phyloP scores from a whole-genome alignment of 164 flowering plant genomes.

The Buxus sempervirens region DNA sequence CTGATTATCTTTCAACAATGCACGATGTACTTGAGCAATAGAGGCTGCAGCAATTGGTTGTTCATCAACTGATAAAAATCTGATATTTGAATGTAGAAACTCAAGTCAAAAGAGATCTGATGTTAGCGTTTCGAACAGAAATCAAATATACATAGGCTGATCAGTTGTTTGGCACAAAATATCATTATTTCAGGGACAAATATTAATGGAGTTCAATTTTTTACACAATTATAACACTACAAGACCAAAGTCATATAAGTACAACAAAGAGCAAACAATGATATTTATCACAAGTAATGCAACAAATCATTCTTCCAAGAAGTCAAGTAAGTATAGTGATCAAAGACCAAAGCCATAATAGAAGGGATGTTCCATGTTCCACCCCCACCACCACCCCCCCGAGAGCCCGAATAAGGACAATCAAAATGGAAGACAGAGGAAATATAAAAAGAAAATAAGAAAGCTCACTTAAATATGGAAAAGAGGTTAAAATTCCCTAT shows the following conservation, averaged over 20 bases:
- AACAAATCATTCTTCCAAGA: too few relatives aligned
- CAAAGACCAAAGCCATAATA: too few relatives aligned
- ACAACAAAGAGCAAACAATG: too few relatives aligned
- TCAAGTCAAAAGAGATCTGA: conserved; percentile 4
- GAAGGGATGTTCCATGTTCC: too few relatives aligned
- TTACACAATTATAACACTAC: too few relatives aligned
- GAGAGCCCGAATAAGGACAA: too few relatives aligned
- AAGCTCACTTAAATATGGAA: not conserved
- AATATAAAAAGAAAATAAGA: not conserved
- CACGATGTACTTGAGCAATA: conserved; percentile 95
- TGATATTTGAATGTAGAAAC: conserved; percentile 26
- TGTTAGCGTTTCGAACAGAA: not conserved
- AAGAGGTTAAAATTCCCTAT: not conserved
- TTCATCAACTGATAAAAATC: conserved; percentile 78
- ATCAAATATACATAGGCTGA: conserved; percentile 2
- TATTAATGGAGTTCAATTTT: not conserved
- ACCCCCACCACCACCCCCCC: too few relatives aligned
- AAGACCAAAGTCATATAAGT: too few relatives aligned
- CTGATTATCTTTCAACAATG: conserved; percentile 47
- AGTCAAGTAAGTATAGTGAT: too few relatives aligned
- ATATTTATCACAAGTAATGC: too few relatives aligned
- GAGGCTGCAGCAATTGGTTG: conserved; percentile 96
- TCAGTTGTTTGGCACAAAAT: not conserved
- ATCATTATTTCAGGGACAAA: not conserved
- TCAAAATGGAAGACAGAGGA: not conserved